Conservation (phyloP, 1,139 yeast species). For the Taphrina populina region DNA sequence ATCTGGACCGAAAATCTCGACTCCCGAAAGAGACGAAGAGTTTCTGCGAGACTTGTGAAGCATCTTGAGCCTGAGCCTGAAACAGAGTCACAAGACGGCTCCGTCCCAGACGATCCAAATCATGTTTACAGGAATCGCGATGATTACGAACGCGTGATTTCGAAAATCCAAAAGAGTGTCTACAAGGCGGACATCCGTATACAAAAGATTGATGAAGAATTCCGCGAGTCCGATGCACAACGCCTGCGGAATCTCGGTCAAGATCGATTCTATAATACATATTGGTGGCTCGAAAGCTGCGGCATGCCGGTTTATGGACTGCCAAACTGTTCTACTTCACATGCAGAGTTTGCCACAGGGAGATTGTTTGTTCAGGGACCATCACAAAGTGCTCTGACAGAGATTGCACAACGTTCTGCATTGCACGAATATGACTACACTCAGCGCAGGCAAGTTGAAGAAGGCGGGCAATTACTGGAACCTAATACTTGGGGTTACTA, state of each 20-base stretch:
- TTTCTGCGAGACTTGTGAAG: neutral
- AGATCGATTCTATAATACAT: constrained; percentile 79
- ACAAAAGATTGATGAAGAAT: constrained; percentile 48
- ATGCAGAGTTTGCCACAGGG: constrained; percentile 78
- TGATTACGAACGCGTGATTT: constrained; percentile 26
- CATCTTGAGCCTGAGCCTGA: constrained; percentile 10
- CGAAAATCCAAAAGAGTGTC: constrained; percentile 42
- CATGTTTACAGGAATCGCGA: constrained; percentile 5
- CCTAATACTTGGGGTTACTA: constrained; percentile 66
- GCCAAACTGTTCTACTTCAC: constrained; percentile 34
- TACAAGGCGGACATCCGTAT: constrained; percentile 57
- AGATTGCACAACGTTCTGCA: constrained; percentile 42
- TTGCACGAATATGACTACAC: constrained; percentile 46
- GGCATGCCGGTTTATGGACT: constrained; percentile 58
- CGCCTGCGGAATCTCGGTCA: constrained; percentile 74
- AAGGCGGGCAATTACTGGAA: constrained; percentile 49
- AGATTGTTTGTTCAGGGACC: constrained; percentile 95
- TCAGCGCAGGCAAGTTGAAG: constrained; percentile 67
- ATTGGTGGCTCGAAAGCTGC: constrained; percentile 93
- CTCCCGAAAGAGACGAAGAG: neutral
- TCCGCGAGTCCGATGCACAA: constrained; percentile 60
- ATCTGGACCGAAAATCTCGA: constrained; percentile 7
- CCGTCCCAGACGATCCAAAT: neutral
- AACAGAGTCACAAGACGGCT: constrained; percentile 40
- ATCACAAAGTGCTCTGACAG: constrained; percentile 57